Evolutionary conservation across 2,329 filamentous ascomycete genomes (phyloP), one percentile per base, ranked within the genome.

Genomic region (Exophiala sp.): DNA sequence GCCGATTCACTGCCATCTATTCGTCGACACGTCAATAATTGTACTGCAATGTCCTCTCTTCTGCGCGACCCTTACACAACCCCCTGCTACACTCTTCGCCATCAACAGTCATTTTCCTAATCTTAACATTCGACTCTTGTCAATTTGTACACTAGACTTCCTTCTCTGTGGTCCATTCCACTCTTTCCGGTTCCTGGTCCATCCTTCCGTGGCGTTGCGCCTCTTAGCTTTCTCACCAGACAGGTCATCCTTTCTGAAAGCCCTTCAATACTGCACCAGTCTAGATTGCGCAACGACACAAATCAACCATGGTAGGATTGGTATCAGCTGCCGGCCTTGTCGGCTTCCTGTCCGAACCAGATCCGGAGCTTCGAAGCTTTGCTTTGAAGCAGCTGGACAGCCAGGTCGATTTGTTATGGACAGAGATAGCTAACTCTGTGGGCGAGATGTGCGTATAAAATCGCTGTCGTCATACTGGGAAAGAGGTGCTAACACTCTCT

Each of bases 331-430:
- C 89, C 63, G 94, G 94, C 72, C 85, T 99, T 55, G 84, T 99
- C 70, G 92, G 91, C 76, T 96, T 96, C 73, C 83, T 99, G 60
- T 88, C 90, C 63, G 94, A 99, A 71, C 91, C 95, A 65, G 94
- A 97, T 75, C 83, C 88, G 53, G 90, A 95, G 74, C 85, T 99
- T 73, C 91, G 91, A 79, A 85, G 92, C 65, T 99, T 96, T 71
- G 94, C 94, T 62, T 81, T 99, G 63, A 89, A 96, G 76, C 91
- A 89, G 63, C 83, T 99, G 68, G 96, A 99, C 75, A 88, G 94
- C 65, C 89, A 97, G 69, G 95, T 99, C 66, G 91, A 97, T 72
- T 88, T 92, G 61, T 84, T 99, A 64, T 99, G 94, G 94, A 95
- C 91, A 58, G 94, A 99, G 75, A 91, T 99, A 61, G 92, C 94